Base-by-base conservation (phyloP, 306 rosid genomes). In the Corylus heterophylla region DNA sequence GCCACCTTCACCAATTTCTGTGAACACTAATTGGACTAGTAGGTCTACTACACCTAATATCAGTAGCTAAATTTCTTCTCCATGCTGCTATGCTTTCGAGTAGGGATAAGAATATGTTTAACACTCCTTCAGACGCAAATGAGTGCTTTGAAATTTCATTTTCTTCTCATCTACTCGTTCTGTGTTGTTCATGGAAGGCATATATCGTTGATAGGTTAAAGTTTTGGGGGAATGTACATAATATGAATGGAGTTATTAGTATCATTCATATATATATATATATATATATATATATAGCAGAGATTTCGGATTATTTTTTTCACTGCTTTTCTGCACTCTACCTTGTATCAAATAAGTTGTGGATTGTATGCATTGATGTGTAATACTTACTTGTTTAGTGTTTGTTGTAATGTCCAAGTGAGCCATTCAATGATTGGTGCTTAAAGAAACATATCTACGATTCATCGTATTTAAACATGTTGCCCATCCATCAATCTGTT, bases 21-120 rank as follows among this genome's bases (percentile, higher is more conserved):
- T 83, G 82, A 86, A 85, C 9, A 77, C 79, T 22, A 69, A 81
- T 55, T 85, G 91, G 91, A 81, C 59, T 56, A 87, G 85, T 52
- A 71, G 71, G 55, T 77, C 86, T 72, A 69, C 59, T 39, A 83
- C 89, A 18, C 78, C 90, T 69, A 50, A 59, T 75, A 22, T 71
- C 29, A 87, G 91, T 79, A 66, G 25, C 79, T 85, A 68, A 76
- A 54, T 76, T 16, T 63, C 27, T 45, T 56, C 25, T 25, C 50
- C 51, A 51, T 45, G 58, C 72, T 25, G 12, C 17, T 48, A 62
- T 37, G 27, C 50, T 22, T 61, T 58, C 6, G 49, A 54, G 71
- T 27, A 39, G 45, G 16, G 14, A 50, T 59, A 61, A 17, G 29
- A n/a, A 9, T 35, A 56, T 55, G 76, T n/a, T 78, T n/a, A 71